Percentiles rank a stretch among this genome's conserved stretches.
Evolutionary conservation across 805 yeast species (phyloP).

Genomic region (Teunomyces funiuensis): DNA sequence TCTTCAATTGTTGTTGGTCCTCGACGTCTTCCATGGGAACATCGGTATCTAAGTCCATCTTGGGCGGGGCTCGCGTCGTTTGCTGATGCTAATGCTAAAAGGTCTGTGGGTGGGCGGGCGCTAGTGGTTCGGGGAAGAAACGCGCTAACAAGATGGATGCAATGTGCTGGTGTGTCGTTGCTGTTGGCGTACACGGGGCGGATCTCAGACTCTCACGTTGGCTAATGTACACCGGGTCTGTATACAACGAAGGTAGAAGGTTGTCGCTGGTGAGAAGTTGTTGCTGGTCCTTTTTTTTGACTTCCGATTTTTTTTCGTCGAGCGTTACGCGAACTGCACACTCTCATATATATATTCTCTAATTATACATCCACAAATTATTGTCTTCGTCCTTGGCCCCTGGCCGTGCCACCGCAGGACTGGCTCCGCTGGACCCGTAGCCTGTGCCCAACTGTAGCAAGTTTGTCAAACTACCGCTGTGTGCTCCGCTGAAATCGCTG

Average conservation of each 20-base stretch:
- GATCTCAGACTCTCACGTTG: neutral
- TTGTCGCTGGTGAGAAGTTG: neutral
- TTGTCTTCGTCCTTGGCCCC: constrained; percentile 1
- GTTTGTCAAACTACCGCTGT: constrained; percentile 17
- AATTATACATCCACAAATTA: constrained; percentile 4
- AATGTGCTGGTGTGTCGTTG: neutral
- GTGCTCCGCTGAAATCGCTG: constrained; percentile 17
- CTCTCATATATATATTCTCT: neutral
- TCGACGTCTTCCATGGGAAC: constrained; percentile 83
- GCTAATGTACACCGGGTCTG: neutral
- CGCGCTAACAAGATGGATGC: too few relatives aligned
- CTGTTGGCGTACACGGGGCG: neutral
- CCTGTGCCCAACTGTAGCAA: constrained; percentile 21
- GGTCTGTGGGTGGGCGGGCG: neutral
- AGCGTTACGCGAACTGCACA: too few relatives aligned
- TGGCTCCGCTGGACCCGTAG: neutral
- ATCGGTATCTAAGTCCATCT: constrained; percentile 81
- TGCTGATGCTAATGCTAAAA: too few relatives aligned
- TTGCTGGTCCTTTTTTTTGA: neutral
- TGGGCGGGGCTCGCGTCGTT: too few relatives aligned
- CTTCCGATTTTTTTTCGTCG: neutral
- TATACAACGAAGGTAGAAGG: neutral
- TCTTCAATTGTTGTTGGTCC: constrained; percentile 36
- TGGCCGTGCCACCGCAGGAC: neutral
- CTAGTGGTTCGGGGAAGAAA: too few relatives aligned